Evolutionary conservation across 2,329 filamentous ascomycete species (phyloP).

Genomic region (Phialocephala subalpina): DNA sequence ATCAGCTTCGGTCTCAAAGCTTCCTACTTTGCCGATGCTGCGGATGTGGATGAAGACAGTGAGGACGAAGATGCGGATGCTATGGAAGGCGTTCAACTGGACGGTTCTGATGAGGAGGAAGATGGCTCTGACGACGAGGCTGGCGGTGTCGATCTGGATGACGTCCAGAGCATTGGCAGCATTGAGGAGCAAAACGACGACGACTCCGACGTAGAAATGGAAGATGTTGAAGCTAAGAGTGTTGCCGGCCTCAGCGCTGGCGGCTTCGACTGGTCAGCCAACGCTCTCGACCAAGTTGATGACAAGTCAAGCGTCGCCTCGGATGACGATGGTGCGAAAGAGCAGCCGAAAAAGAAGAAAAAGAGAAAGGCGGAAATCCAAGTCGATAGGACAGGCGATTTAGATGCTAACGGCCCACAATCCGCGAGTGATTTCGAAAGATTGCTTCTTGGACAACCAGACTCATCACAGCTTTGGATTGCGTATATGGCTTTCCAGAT

Average conservation of each 20-base stretch:
- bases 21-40: constrained; percentile 79
- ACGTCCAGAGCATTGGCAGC: constrained; percentile 52
- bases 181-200: constrained; percentile 38
- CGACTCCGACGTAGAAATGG: constrained; percentile 42
- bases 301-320: constrained; percentile 53
- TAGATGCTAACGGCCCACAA: constrained; percentile 88
- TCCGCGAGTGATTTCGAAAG: constrained; percentile 93
- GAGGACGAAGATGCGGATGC: constrained; percentile 54
- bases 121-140: constrained; percentile 52
- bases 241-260: constrained; percentile 70
- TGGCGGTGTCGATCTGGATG: constrained; percentile 44
- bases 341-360: constrained; percentile 66
- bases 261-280: constrained; percentile 89
- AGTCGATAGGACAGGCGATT: constrained; percentile 88
- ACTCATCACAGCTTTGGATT: constrained; percentile 94
- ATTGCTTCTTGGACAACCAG: constrained; percentile 87
- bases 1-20: constrained; percentile 94
- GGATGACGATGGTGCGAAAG: constrained; percentile 49
- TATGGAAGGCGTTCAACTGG: constrained; percentile 52
- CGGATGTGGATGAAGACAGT: constrained; percentile 56
- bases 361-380: constrained; percentile 79
- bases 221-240: constrained; percentile 41
- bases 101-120: constrained; percentile 54
- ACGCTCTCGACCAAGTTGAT: constrained; percentile 64
- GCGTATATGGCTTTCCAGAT: constrained; percentile 99